These are phyloP conservation scores for Candolleomyces efflorescens DNA, from an alignment of 768 basidiomycete genomes.

Conservation along the genomic window DNA sequence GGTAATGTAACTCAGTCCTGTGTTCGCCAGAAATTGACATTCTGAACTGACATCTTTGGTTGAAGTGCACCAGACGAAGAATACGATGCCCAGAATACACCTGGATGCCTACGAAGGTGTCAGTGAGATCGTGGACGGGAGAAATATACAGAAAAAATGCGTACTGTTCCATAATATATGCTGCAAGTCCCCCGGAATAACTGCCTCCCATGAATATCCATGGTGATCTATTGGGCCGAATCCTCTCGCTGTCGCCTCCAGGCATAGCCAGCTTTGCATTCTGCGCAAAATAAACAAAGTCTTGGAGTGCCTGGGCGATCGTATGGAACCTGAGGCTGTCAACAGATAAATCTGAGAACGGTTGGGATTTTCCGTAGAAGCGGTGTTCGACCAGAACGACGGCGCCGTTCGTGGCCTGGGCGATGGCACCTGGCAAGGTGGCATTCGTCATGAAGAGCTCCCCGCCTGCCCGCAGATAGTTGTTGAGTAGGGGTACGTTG, in stretches of 20 bases:
- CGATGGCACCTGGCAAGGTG: conserved; percentile 58
- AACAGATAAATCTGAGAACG: conserved; percentile 52
- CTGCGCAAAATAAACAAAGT: conserved; percentile 63
- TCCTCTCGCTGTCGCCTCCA: conserved; percentile 41
- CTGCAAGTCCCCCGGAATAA: conserved; percentile 33
- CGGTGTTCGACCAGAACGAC: conserved; percentile 66
- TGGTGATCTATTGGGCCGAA: conserved; percentile 48
- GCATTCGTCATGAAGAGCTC: conserved; percentile 36
- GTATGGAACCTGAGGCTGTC: conserved; percentile 56
- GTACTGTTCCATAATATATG: not conserved
- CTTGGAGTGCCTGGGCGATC: conserved; percentile 70
- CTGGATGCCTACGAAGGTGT: conserved; percentile 41
- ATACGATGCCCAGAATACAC: conserved; percentile 57
- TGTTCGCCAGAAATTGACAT: too few species aligned
- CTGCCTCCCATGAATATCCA: conserved; percentile 50
- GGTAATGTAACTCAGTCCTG: too few species aligned
- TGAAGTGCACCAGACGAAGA: conserved; percentile 65
- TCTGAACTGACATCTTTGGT: conserved; percentile 40
- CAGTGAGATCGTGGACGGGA: not conserved
- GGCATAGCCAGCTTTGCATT: conserved; percentile 66
- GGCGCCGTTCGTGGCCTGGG: conserved; percentile 56
- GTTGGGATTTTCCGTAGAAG: conserved; percentile 72
- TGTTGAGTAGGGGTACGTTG: conserved; percentile 43
- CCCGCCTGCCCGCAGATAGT: conserved; percentile 21
- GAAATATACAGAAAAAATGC: not conserved